A percentile compares a stretch with the other conserved stretches of the same genome.
These are phyloP conservation scores for Trametes cubensis DNA, from an alignment of 768 basidiomycete genomes.

Conservation along the genomic window DNA sequence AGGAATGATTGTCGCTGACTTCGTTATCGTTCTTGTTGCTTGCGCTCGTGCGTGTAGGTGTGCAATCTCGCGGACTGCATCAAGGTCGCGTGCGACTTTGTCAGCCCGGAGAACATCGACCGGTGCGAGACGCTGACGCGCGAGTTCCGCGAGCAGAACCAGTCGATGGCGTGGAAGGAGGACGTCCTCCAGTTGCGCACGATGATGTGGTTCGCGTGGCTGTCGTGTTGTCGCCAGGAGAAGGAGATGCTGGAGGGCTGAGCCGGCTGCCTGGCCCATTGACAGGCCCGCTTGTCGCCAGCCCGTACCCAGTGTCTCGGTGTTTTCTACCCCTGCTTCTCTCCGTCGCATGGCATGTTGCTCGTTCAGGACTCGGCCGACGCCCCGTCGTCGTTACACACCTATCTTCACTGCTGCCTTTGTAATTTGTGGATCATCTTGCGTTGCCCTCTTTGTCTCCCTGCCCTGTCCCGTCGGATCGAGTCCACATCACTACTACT, in stretches of 20 bases:
- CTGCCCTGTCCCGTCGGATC: too few species aligned
- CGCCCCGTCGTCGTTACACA: neutral
- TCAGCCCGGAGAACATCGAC: slow-evolving; percentile 88
- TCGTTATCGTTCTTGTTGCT: too few species aligned
- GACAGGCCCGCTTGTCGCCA: neutral
- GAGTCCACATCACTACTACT: neutral
- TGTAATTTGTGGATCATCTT: too few species aligned
- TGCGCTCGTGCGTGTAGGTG: slow-evolving; percentile 50
- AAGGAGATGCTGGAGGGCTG: slow-evolving; percentile 31
- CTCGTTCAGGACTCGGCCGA: too few species aligned
- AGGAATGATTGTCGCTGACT: slow-evolving; percentile 3
- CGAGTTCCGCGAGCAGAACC: slow-evolving; percentile 91
- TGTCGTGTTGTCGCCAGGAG: slow-evolving; percentile 62
- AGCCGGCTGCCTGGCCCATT: neutral
- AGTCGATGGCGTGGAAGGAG: slow-evolving; percentile 88
- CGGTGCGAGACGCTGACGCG: slow-evolving; percentile 83
- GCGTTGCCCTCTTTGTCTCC: too few species aligned
- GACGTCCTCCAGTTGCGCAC: slow-evolving; percentile 89
- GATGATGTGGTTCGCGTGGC: slow-evolving; percentile 95
- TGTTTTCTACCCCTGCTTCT: neutral
- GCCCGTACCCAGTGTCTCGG: too few species aligned
- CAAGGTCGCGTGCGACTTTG: slow-evolving; percentile 95
- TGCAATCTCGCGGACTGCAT: slow-evolving; percentile 93
- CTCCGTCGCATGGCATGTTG: too few species aligned
- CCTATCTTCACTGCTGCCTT: neutral